Percentiles rank a stretch among this genome's conserved stretches.
Evolutionary conservation across 2,329 filamentous ascomycete species (phyloP).

Genomic region (Colletotrichum tropicicola): DNA sequence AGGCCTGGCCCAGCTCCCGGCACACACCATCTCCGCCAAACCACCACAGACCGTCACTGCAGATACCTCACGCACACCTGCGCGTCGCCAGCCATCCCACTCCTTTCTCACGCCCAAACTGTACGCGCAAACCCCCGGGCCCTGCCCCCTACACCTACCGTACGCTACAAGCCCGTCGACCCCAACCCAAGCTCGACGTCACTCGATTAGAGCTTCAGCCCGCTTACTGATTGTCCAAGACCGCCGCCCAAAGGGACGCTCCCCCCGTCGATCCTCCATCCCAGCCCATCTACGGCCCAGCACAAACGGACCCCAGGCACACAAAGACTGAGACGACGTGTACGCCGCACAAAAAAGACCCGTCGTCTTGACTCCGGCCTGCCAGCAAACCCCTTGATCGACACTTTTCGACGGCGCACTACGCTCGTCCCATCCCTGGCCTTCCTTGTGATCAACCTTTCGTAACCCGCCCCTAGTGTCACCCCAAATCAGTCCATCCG

Average conservation of each 20-base stretch:
- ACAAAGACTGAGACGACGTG: constrained; percentile 18
- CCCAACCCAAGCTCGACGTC: constrained; percentile 24
- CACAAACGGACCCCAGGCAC: constrained; percentile 14
- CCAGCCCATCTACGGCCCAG: not conserved
- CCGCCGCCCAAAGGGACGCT: constrained; percentile 15
- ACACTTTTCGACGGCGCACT: constrained; percentile 22
- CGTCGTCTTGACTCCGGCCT: constrained; percentile 14
- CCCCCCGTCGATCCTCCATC: constrained; percentile 17
- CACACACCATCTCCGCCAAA: constrained; percentile 23
- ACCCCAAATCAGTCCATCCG: constrained; percentile 30
- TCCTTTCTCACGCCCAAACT: not conserved
- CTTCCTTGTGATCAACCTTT: constrained; percentile 26
- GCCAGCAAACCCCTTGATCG: constrained; percentile 31
- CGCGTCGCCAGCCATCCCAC: not conserved
- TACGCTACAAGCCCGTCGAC: not conserved
- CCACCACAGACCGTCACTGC: not conserved
- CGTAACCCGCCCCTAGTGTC: constrained; percentile 23
- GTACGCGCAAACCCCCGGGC: constrained; percentile 17
- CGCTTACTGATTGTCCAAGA: constrained; percentile 19
- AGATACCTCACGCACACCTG: not conserved
- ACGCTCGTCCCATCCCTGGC: constrained; percentile 29
- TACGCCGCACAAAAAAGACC: not conserved
- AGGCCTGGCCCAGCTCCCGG: not conserved
- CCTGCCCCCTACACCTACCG: constrained; percentile 10
- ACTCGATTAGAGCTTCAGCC: constrained; percentile 28